A percentile compares a stretch with the other conserved stretches of the same genome.
Conservation (phyloP, 352 stramenopile species). For the Globisporangium cystogenes region DNA sequence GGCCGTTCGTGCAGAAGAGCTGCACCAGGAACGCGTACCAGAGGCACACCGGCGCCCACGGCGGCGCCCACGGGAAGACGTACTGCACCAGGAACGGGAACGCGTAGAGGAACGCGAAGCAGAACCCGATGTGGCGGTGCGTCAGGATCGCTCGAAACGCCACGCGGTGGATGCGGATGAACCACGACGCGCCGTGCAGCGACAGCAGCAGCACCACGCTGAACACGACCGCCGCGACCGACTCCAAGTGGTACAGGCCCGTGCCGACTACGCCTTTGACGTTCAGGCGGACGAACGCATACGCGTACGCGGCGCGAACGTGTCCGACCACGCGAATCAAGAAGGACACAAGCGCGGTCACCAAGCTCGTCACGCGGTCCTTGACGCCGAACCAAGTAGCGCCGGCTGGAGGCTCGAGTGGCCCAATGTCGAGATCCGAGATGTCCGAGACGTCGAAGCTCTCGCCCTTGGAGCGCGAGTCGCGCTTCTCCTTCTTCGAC, state of each 20-base stretch:
- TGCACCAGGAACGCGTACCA: conserved; percentile 90
- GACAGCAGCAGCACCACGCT: conserved; percentile 65
- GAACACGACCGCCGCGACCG: conserved; percentile 56
- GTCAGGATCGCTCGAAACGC: conserved; percentile 78
- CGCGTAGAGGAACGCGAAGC: conserved; percentile 83
- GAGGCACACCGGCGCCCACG: conserved; percentile 84
- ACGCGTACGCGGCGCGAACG: conserved; percentile 8
- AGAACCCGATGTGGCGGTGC: conserved; percentile 85
- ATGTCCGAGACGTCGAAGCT: conserved; percentile 23
- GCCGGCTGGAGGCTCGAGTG: not conserved
- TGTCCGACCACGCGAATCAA: not conserved
- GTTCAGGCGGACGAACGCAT: conserved; percentile 20
- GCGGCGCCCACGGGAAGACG: conserved; percentile 83
- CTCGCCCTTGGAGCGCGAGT: conserved; percentile 32
- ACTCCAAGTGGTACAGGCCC: conserved; percentile 54
- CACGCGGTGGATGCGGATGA: conserved; percentile 74
- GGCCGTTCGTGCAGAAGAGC: conserved; percentile 78
- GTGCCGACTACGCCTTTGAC: conserved; percentile 34
- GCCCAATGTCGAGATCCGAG: conserved; percentile 11
- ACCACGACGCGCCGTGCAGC: conserved; percentile 65
- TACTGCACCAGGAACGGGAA: conserved; percentile 86
- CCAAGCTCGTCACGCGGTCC: not conserved
- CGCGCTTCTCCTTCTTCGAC: conserved; percentile 59
- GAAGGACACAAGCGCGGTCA: not conserved
- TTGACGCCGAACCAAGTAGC: not conserved